Evolutionary conservation across 352 stramenopile genomes (phyloP), one percentile per base, ranked within the genome.

Genomic region (Thalassiosira mediterranea): DNA sequence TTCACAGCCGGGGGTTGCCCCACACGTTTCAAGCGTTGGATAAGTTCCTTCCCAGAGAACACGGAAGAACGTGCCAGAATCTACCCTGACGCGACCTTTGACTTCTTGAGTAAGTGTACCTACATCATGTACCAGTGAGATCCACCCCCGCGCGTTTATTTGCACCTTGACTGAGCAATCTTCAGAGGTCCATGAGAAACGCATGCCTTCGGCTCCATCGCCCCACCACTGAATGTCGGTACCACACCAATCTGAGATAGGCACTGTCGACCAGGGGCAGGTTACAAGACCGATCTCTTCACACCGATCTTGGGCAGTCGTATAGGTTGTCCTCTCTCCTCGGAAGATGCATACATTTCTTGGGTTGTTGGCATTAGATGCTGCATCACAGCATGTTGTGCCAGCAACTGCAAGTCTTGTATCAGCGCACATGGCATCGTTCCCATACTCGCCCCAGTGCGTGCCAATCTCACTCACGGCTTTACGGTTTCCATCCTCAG

Each of bases 1-100:
- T 32, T 47, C 52, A 52, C 72, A 73, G 49, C 68, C 74, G 40
- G 68, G 80, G 10, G 34, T 59, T 28, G 78, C 81, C 57, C 62
- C 77, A 17, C 32, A 19, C 4, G 59, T 72, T 7, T 78, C 44
- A 56, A 80, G 76, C 29, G 40, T 68, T 19, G 69, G 70, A 47
- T 75, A 80, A 3, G 68, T 66, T 26, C 38, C 63, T 25, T 76
- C 57, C 75, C 75, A 84, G 56, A 76, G 78, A n/a, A 79, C 73
- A 37, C 76, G 74, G 64, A 88, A 88, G 58, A 65, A 86, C 23
- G 83, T 88, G 40, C 67, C 67, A 38, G 72, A 81, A 8, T 80
- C 73, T 42, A 42, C 15, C 3, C 60, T 21, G n/a, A 88, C 58
- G 34, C 83, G 67, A 46, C 59, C 64, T 52, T 81, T 54, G 26